Conservation (phyloP, 805 yeast species). For the Novakomyces olei region DNA sequence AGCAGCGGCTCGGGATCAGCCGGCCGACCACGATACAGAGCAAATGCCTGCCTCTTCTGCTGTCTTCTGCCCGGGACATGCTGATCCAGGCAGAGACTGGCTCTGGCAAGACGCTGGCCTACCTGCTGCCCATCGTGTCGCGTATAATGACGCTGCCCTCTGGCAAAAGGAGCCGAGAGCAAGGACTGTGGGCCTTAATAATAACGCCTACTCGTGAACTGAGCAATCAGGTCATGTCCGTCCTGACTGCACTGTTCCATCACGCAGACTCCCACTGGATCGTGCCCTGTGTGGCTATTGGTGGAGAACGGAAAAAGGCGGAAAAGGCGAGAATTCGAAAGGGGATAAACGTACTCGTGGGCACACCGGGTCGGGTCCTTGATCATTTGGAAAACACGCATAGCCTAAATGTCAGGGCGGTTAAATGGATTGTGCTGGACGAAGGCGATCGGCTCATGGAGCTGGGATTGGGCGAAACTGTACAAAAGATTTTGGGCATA, state of each 20-base stretch:
- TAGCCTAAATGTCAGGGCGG: slow-evolving; percentile 44
- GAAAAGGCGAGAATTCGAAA: slow-evolving; percentile 90
- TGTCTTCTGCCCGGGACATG: slow-evolving; percentile 28
- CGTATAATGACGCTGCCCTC: slow-evolving; percentile 35
- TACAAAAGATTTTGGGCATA: slow-evolving; percentile 48
- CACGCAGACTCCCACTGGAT: slow-evolving; percentile 40
- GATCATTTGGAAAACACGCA: slow-evolving; percentile 86
- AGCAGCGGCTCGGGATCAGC: slow-evolving; percentile 8
- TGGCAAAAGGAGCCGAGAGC: slow-evolving; percentile 28
- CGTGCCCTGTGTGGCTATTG: slow-evolving; percentile 90
- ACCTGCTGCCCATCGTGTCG: slow-evolving; percentile 60
- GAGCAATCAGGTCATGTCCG: slow-evolving; percentile 72
- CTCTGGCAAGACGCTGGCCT: slow-evolving; percentile 88
- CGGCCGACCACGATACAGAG: slow-evolving; percentile 75
- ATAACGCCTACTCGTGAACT: slow-evolving; percentile 89
- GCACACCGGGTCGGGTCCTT: slow-evolving; percentile 88
- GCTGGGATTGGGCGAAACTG: slow-evolving; percentile 86
- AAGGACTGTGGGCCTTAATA: slow-evolving; percentile 76
- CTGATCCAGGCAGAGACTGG: slow-evolving; percentile 96
- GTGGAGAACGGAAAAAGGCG: slow-evolving; percentile 93
- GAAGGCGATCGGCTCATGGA: slow-evolving; percentile 96
- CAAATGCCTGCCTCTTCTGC: not conserved
- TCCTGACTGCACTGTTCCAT: slow-evolving; percentile 18
- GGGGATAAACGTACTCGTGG: slow-evolving; percentile 89
- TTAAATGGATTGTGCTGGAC: slow-evolving; percentile 77